Percentiles rank a stretch among this genome's conserved stretches.
Evolutionary conservation across 192 early-diverging fungal species (phyloP).

Genomic region (Backusella tarrabulga): DNA sequence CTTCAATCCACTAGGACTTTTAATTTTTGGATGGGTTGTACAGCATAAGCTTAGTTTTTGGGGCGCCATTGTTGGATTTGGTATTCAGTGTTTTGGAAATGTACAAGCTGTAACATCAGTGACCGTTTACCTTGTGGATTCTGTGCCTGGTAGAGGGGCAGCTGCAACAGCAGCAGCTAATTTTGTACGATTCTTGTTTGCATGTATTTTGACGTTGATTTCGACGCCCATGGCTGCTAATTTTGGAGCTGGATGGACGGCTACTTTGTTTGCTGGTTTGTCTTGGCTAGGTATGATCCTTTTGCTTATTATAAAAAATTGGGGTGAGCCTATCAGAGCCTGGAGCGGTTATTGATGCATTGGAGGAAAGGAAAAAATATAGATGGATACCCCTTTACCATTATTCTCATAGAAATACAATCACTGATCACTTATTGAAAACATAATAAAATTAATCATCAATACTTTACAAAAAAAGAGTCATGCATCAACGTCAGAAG

Average conservation of each 20-base stretch:
- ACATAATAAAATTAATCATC: no score
- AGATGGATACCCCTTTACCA: neutral
- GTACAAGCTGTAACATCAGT: constrained; percentile 35
- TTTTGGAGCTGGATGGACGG: constrained; percentile 44
- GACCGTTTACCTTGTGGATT: constrained; percentile 43
- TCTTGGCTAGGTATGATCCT: constrained; percentile 32
- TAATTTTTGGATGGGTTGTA: constrained; percentile 42
- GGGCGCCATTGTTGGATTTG: constrained; percentile 36
- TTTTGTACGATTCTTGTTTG: constrained; percentile 38
- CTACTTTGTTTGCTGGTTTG: constrained; percentile 37
- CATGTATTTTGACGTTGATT: constrained; percentile 39
- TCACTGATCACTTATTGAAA: no score
- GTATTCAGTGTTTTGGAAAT: constrained; percentile 45
- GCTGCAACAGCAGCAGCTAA: constrained; percentile 42
- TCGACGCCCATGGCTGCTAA: constrained; percentile 43
- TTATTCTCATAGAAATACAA: no score
- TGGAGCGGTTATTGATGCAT: constrained; percentile 3
- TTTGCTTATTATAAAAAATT: constrained; percentile 33
- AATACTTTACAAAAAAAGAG: no score
- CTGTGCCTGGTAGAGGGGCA: constrained; percentile 42
- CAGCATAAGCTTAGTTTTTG: constrained; percentile 34
- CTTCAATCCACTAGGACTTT: constrained; percentile 38
- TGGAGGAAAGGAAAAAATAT: no score
- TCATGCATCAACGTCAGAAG: no score
- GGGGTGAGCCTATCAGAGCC: constrained; percentile 36